phyloP scores from a whole-genome alignment of 2,329 filamentous ascomycete species.

The Macrophomina pseudophaseolina region DNA sequence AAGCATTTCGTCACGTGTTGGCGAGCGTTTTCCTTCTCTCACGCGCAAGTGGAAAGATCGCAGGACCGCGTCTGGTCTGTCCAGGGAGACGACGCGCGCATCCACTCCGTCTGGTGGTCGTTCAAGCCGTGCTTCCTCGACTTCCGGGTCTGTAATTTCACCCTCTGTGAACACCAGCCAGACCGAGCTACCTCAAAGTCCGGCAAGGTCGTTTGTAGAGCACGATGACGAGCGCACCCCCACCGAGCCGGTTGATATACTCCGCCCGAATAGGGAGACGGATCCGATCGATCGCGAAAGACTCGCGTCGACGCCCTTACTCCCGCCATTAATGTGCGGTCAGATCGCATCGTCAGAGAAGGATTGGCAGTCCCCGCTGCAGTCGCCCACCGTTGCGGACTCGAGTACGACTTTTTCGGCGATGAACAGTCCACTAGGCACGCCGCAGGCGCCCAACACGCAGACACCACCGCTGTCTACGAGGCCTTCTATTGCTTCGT shows the following conservation, averaged over 20 bases:
- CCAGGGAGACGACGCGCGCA: constrained; percentile 19
- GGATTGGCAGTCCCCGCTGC: constrained; percentile 76
- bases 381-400: constrained; percentile 81
- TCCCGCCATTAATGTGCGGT: constrained; percentile 78
- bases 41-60: constrained; percentile 60
- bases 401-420: constrained; percentile 51
- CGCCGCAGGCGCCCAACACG: constrained; percentile 53
- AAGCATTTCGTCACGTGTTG: constrained; percentile 68
- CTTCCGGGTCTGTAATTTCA: constrained; percentile 62
- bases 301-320: constrained; percentile 79
- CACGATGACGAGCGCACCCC: constrained; percentile 15
- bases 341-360: constrained; percentile 57
- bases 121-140: constrained; percentile 80
- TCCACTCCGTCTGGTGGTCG: constrained; percentile 61
- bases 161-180: constrained; percentile 47
- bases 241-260: constrained; percentile 42
- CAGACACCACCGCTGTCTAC: constrained; percentile 77
- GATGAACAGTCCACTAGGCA: constrained; percentile 54
- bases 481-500: constrained; percentile 77
- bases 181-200: constrained; percentile 34
- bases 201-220: constrained; percentile 24
- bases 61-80: constrained; percentile 36
- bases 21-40: constrained; percentile 63
- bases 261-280: constrained; percentile 55
- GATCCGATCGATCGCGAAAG: constrained; percentile 59